phyloP scores from a whole-genome alignment of 768 basidiomycete species.

The Suillus sp. region DNA sequence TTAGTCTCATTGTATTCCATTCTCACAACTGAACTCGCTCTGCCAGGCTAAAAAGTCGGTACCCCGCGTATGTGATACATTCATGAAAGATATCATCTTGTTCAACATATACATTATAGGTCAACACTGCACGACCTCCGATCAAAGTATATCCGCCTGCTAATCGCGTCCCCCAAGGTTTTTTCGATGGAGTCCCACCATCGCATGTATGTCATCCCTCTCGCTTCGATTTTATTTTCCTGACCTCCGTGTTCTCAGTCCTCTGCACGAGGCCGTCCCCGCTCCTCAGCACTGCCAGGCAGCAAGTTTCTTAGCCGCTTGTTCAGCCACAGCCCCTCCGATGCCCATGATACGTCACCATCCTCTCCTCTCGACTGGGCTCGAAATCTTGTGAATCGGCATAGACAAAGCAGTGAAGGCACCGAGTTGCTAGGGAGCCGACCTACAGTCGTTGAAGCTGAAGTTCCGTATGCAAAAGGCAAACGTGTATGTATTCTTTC shows the following conservation, averaged over 20 bases:
- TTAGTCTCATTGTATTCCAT: too few relatives aligned
- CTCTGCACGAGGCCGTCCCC: too few relatives aligned
- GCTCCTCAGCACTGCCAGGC: neutral
- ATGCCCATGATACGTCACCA: neutral
- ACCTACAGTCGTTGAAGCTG: neutral
- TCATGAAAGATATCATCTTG: neutral
- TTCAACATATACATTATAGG: neutral
- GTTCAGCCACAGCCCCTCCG: neutral
- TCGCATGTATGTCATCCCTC: too few relatives aligned
- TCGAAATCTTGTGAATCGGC: neutral
- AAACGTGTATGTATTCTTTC: too few relatives aligned
- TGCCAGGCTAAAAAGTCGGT: neutral
- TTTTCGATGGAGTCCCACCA: too few relatives aligned
- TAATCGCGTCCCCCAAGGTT: neutral
- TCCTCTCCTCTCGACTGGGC: neutral
- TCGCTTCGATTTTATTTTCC: too few relatives aligned
- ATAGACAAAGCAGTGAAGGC: neutral
- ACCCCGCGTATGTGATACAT: neutral
- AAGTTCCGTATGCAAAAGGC: neutral
- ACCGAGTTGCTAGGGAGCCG: neutral
- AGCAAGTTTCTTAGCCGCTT: neutral
- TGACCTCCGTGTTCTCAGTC: too few relatives aligned
- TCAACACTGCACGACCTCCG: neutral
- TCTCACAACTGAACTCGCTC: too few relatives aligned
- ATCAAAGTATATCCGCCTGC: neutral